phyloP scores from a whole-genome alignment of 257 asterid genomes.

The Oldenlandia corymbosa region DNA sequence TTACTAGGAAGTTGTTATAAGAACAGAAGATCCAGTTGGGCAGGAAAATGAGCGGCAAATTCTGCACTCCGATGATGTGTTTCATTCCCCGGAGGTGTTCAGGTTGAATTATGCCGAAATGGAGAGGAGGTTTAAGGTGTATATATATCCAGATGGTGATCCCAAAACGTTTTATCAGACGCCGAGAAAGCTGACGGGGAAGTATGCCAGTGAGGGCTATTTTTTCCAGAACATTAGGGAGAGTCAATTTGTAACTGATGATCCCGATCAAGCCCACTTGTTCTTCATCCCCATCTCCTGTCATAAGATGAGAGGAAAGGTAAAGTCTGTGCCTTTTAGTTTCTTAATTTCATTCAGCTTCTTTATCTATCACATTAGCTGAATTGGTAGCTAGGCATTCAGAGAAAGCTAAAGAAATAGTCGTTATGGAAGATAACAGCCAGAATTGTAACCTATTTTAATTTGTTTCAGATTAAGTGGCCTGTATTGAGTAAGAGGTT shows the following conservation, averaged over 20 bases:
- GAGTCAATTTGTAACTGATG: conserved; percentile 66
- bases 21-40: conserved; percentile 18
- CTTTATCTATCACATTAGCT: not conserved
- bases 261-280: conserved; percentile 83
- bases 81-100: conserved; percentile 65
- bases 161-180: conserved; percentile 92
- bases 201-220: conserved; percentile 92
- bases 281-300: conserved; percentile 96
- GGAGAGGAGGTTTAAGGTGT: conserved; percentile 81
- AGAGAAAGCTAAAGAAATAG: not conserved
- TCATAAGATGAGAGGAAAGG: conserved; percentile 99
- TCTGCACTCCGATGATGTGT: conserved; percentile 45
- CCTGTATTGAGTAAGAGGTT: not conserved
- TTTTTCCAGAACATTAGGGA: conserved; percentile 90
- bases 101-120: conserved; percentile 66
- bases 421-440: not conserved
- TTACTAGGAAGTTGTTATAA: not conserved
- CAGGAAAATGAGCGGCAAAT: conserved; percentile 26
- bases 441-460: not conserved
- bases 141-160: conserved; percentile 85
- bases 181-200: conserved; percentile 94
- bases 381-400: not conserved
- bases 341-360: not conserved
- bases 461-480: not conserved
- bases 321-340: conserved; percentile 20